Evolutionary conservation across 441 rosid genomes (phyloP).

Genomic region (Mallotus repandus): DNA sequence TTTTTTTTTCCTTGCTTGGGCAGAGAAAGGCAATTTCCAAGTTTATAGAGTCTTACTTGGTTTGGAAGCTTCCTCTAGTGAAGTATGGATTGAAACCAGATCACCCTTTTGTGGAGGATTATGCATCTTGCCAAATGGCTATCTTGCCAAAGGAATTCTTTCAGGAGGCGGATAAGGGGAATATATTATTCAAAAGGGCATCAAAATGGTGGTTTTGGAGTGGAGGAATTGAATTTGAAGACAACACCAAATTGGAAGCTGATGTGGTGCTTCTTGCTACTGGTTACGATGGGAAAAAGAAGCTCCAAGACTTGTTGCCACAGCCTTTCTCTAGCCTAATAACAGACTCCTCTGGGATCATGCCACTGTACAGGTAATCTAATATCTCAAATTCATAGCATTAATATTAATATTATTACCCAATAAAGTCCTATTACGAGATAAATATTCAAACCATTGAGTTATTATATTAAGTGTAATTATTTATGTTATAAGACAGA

Average conservation of each 20-base stretch:
- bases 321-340: slow-evolving; percentile 39
- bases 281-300: slow-evolving; percentile 51
- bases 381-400: background rate
- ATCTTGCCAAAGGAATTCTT: slow-evolving; percentile 57
- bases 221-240: slow-evolving; percentile 48
- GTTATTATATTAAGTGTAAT: background rate
- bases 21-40: slow-evolving; percentile 51
- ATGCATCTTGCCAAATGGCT: slow-evolving; percentile 66
- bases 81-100: slow-evolving; percentile 54
- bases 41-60: slow-evolving; percentile 55
- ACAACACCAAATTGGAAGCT: slow-evolving; percentile 45
- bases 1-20: background rate
- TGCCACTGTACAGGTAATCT: slow-evolving; percentile 56
- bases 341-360: slow-evolving; percentile 35
- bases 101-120: slow-evolving; percentile 58
- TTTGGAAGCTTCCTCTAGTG: slow-evolving; percentile 44
- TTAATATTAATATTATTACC: no score
- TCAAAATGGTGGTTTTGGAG: slow-evolving; percentile 55
- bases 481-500: no score
- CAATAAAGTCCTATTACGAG: background rate
- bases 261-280: slow-evolving; percentile 59
- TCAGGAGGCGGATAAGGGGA: slow-evolving; percentile 52
- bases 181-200: slow-evolving; percentile 45
- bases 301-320: slow-evolving; percentile 43
- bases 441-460: background rate